These are phyloP conservation scores for Aspergillus luchuensis DNA, from an alignment of 2,329 filamentous ascomycete genomes.

Conservation along the genomic window DNA sequence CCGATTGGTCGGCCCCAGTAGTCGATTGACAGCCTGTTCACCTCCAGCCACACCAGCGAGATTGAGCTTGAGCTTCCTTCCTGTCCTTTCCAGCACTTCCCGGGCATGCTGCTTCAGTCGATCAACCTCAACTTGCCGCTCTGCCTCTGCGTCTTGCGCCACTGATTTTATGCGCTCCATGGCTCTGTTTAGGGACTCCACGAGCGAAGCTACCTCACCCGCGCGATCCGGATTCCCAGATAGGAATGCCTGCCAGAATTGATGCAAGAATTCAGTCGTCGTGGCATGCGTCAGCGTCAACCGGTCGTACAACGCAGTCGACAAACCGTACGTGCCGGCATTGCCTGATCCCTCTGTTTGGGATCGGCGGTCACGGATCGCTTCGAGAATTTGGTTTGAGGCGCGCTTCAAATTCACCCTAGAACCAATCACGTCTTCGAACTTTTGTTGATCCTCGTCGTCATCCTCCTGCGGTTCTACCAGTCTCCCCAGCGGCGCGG, in stretches of 20 bases:
- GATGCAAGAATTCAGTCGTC: conserved; percentile 91
- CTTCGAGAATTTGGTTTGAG: conserved; percentile 59
- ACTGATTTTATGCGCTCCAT: conserved; percentile 78
- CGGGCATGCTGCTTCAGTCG: conserved; percentile 69
- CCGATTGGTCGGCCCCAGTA: conserved; percentile 73
- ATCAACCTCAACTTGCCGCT: conserved; percentile 67
- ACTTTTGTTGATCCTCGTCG: conserved; percentile 58
- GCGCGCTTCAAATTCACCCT: conserved; percentile 62
- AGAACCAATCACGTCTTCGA: conserved; percentile 64
- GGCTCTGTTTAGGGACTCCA: conserved; percentile 78
- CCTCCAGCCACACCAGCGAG: conserved; percentile 70
- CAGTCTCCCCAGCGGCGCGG: conserved; percentile 67
- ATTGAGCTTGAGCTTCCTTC: conserved; percentile 72
- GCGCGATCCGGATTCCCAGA: conserved; percentile 83
- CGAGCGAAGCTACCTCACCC: conserved; percentile 75
- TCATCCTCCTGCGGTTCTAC: conserved; percentile 58
- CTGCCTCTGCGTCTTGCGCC: conserved; percentile 74
- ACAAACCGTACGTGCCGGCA: conserved; percentile 50
- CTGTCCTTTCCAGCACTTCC: conserved; percentile 70
- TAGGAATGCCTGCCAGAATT: conserved; percentile 92
- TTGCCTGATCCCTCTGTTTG: conserved; percentile 42
- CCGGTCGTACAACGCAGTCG: conserved; percentile 59
- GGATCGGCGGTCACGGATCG: conserved; percentile 60
- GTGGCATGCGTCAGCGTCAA: conserved; percentile 83
- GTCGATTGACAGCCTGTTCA: conserved; percentile 69